Base-by-base conservation (phyloP, 2,329 filamentous ascomycete species). In the Colletotrichum incanum region DNA sequence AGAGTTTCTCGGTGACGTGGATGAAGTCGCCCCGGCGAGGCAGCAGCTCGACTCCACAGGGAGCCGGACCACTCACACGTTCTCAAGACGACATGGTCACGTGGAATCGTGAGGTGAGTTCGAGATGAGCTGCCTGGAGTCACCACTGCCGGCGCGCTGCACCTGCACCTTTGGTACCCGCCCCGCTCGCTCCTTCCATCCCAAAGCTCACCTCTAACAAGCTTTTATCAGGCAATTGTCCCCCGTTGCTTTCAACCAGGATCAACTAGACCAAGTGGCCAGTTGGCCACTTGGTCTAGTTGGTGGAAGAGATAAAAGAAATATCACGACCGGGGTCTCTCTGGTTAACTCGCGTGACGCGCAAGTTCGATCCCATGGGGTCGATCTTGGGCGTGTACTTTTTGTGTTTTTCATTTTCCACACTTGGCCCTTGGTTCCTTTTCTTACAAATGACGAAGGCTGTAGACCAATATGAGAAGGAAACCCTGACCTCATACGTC, bases 281-380 rank as follows among this genome's bases (percentile, higher is more conserved):
- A 5, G 31, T 4, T 8, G 34, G 34, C 34, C 45, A 16, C 31
- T 39, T 62, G 60, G 45, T 52, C 60, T 52, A 41, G 34, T 37
- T 23, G n/a, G 45, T 50, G n/a, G 60, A 34, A 39, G 60, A 52
- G 60, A n/a, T 16, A 28, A 63, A 63, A 28, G 9, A 63, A 63
- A 63, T 52, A 52, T 63, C 31, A 34, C 47, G 60, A 63, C 41
- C 60, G 60, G 60, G 45, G 45, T 28, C 60, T 50, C 45, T 41
- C 47, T 63, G 60, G 60, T 63, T 63, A 49, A 34, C 60, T 8
- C 60, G 60, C 60, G 60, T 23, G 60, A 63, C 60, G 45, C 60
- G 60, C 60, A 63, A 9, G 60, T 63, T 52, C 45, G n/a, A 63
- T 12, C 41, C 43, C 5, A 7, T 5, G n/a, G n/a, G 55, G 31